These are phyloP conservation scores for Didymella exigua DNA, from an alignment of 2,329 filamentous ascomycete species.

Conservation along the genomic window DNA sequence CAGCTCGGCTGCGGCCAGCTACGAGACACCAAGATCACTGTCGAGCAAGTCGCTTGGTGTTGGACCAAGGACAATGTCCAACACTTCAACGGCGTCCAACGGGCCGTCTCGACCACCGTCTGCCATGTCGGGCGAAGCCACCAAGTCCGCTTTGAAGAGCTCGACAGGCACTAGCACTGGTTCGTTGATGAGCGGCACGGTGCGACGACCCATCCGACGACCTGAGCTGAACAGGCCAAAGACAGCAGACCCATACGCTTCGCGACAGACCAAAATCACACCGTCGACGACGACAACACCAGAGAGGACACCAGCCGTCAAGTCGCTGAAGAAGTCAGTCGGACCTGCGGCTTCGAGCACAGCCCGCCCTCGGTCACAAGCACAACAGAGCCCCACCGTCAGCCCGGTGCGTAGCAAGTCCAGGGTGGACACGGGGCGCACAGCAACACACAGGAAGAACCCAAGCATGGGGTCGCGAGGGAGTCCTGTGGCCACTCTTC, in stretches of 20 bases:
- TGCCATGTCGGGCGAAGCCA: conserved; percentile 41
- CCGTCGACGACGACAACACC: conserved; percentile 57
- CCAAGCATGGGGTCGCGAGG: conserved; percentile 37
- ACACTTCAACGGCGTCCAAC: conserved; percentile 37
- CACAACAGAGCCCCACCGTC: conserved; percentile 42
- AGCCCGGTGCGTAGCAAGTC: conserved; percentile 48
- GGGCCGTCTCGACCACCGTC: conserved; percentile 45
- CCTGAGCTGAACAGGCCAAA: conserved; percentile 57
- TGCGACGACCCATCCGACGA: conserved; percentile 56
- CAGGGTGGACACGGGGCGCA: conserved; percentile 32
- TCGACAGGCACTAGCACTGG: conserved; percentile 47
- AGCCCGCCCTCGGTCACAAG: conserved; percentile 40
- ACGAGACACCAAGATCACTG: conserved; percentile 54
- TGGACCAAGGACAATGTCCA: conserved; percentile 36
- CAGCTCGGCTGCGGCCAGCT: conserved; percentile 62
- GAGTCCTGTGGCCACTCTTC: conserved; percentile 43
- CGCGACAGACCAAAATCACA: conserved; percentile 50
- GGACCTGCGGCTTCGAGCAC: conserved; percentile 32
- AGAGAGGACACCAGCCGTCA: conserved; percentile 50
- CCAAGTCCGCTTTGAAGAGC: conserved; percentile 41
- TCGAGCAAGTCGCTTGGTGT: conserved; percentile 42
- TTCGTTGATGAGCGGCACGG: conserved; percentile 64
- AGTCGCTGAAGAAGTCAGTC: conserved; percentile 46
- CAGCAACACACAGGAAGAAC: conserved; percentile 37
- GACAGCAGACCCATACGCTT: conserved; percentile 61